Conservation (phyloP, 441 rosid species). For the Populus hybrid region DNA sequence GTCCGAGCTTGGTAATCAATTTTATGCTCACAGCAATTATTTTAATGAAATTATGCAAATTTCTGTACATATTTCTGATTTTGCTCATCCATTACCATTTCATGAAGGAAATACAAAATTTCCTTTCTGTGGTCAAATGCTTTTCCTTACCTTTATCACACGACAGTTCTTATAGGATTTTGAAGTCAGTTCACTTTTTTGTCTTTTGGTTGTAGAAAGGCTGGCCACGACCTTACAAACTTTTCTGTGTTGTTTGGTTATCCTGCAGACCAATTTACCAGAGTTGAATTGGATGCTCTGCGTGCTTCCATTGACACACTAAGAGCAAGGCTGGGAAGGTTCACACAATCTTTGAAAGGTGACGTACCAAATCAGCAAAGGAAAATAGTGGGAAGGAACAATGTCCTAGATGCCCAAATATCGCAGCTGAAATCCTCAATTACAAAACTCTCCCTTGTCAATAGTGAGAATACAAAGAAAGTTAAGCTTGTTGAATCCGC, state of each 20-base stretch:
- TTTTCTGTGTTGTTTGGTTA: constrained; percentile 7
- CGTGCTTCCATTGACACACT: constrained; percentile 66
- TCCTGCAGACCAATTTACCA: constrained; percentile 59
- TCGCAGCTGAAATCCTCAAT: constrained; percentile 69
- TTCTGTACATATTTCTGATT: not conserved
- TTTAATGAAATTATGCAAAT: not conserved
- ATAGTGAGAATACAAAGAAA: constrained; percentile 64
- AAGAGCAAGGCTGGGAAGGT: constrained; percentile 59
- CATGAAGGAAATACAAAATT: not conserved
- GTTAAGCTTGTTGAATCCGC: constrained; percentile 71
- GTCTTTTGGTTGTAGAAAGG: not conserved
- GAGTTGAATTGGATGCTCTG: constrained; percentile 76
- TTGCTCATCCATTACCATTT: not conserved
- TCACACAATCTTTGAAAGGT: constrained; percentile 40
- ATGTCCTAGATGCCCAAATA: constrained; percentile 54
- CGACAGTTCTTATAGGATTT: not conserved
- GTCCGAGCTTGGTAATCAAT: constrained; percentile 76
- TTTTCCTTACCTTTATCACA: not conserved
- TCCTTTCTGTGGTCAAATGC: not conserved
- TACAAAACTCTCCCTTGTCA: constrained; percentile 70
- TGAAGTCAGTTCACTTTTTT: not conserved
- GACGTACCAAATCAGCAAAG: constrained; percentile 26
- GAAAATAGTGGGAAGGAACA: constrained; percentile 32
- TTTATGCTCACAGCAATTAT: not conserved
- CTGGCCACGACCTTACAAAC: not conserved